Evolutionary conservation across 148 eudicot genomes (phyloP).

Genomic region (Fallopia convolvulus): DNA sequence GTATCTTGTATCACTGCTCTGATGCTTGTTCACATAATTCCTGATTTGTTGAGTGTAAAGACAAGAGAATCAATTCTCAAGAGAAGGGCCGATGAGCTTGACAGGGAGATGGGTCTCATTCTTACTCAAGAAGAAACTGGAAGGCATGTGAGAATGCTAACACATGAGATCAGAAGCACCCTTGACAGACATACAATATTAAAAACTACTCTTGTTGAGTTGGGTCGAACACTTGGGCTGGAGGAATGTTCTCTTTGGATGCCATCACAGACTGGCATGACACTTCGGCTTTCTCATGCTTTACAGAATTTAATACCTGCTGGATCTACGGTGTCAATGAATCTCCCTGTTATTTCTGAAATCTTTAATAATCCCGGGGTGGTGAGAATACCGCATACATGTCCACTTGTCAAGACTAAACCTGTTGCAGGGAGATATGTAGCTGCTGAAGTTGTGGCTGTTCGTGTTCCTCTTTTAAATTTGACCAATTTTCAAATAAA

Average conservation of each 20-base stretch:
- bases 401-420: constrained; percentile 72
- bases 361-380: constrained; percentile 68
- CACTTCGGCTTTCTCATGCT: constrained; percentile 79
- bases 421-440: constrained; percentile 56
- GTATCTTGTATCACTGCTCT: constrained; percentile 93
- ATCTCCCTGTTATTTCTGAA: constrained; percentile 73
- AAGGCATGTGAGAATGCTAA: constrained; percentile 86
- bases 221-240: constrained; percentile 80
- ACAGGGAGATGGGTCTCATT: constrained; percentile 88
- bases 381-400: constrained; percentile 68
- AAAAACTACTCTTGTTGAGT: constrained; percentile 85
- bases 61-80: constrained; percentile 85
- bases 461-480: constrained; percentile 89
- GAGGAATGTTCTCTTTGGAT: constrained; percentile 98
- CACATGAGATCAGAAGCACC: constrained; percentile 55
- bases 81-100: constrained; percentile 89
- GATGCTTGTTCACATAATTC: constrained; percentile 90
- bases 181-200: constrained; percentile 89
- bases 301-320: constrained; percentile 79
- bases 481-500: constrained; percentile 73
- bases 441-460: constrained; percentile 93
- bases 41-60: constrained; percentile 84
- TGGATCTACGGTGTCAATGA: constrained; percentile 76
- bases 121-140: constrained; percentile 97
- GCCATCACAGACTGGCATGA: constrained; percentile 82